Evolutionary conservation across 164 flowering plant genomes (phyloP), one percentile per base, ranked within the genome.

Genomic region (Liriodendron chinense): DNA sequence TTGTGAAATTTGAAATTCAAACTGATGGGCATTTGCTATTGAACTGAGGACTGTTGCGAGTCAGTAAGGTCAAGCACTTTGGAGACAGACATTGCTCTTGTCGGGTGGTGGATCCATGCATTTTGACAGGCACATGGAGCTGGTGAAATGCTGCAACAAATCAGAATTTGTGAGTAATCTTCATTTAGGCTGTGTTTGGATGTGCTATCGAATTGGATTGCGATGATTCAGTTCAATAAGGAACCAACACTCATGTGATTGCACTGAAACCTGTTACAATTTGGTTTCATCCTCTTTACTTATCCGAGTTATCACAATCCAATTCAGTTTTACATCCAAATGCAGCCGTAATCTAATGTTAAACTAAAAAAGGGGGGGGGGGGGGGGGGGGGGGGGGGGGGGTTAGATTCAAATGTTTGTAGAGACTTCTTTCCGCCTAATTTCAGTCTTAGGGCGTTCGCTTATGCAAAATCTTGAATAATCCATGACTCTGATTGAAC

Each of bases 391-490:
- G 5, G 5, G 0, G 7, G 43, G 43, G 43, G 34, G 43, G 43
- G 43, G 43, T 34, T 1, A 7, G 43, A 34, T 72, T 34, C 8
- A 67, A 67, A 69, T 25, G 49, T 26, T 69, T 74, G 75, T 69
- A 23, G 9, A 43, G 25, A 57, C 74, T 65, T 43, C 61, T 65
- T 48, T 34, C 74, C 73, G 50, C 67, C 66, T 16, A 72, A 53
- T 56, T 73, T 73, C 57, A 65, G 79, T 76, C 61, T 65, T 71
- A 68, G 50, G 74, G 64, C 57, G 66, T 70, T 34, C 43, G 75
- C 59, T 16, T 73, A 74, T 70, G 67, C 47, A 34, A 34, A 43
- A 71, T 74, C 69, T 47, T 65, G 77, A 73, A 73, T 69, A 80
- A 76, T 25, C n/a, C 20, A 43, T 72, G 24, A 71, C 65, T 65